Percentiles rank a stretch among this genome's conserved stretches.
Evolutionary conservation across 441 rosid species (phyloP).

Genomic region (Geranium incanum): DNA sequence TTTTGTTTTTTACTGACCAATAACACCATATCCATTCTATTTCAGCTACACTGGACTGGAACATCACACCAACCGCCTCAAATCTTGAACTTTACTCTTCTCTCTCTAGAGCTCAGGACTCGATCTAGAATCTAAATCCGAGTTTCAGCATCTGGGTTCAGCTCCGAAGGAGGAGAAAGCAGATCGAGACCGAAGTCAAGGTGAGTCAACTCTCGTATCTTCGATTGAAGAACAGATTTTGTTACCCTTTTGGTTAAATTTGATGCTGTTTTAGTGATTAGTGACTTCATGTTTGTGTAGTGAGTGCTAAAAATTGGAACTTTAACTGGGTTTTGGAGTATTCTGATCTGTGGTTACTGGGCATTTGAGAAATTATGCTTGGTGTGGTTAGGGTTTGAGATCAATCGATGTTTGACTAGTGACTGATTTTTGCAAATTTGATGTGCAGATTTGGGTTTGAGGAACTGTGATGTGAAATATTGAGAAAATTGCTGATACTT

Average conservation of each 20-base stretch:
- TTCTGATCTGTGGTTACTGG: slow-evolving; percentile 7
- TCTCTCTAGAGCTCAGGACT: not conserved
- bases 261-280: slow-evolving; percentile 10
- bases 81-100: slow-evolving; percentile 11
- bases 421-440: not conserved
- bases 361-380: not conserved
- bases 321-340: slow-evolving; percentile 22
- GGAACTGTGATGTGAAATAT: slow-evolving; percentile 11
- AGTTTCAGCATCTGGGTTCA: slow-evolving; percentile 8
- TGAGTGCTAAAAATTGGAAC: slow-evolving; percentile 6
- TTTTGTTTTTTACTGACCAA: not conserved
- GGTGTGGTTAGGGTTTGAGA: not conserved
- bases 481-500: slow-evolving; percentile 9
- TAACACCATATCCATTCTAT: not conserved
- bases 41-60: slow-evolving; percentile 11
- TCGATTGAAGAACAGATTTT: not conserved
- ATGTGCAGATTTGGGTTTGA: not conserved
- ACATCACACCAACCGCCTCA: slow-evolving; percentile 1
- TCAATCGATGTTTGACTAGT: not conserved
- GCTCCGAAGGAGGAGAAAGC: not conserved
- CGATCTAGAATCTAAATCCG: slow-evolving; percentile 14
- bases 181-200: not conserved
- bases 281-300: slow-evolving; percentile 10
- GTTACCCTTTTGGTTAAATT: not conserved
- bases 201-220: slow-evolving; percentile 2